A percentile compares a stretch with the other conserved stretches of the same genome.
Conservation (phyloP, 2,329 filamentous ascomycete genomes). For the Ophiostoma ulmi region DNA sequence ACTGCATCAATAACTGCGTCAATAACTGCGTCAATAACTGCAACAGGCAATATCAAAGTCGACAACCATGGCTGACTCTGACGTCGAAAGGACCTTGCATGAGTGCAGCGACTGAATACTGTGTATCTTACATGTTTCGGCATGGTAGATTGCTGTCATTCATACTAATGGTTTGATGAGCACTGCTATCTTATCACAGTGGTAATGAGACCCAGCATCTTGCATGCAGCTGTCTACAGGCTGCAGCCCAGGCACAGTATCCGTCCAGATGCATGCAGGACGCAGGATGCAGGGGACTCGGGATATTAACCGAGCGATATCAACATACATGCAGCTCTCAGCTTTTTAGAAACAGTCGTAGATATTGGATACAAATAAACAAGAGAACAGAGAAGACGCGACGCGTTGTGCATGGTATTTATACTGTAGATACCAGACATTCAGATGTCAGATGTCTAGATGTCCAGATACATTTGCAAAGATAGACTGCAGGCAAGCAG, state of each 20-base stretch:
- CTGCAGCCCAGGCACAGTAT: neutral
- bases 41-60: neutral
- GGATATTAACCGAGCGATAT: neutral
- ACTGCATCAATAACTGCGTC: neutral
- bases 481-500: neutral
- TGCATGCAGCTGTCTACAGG: conserved; percentile 4
- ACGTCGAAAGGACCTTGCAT: neutral
- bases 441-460: neutral
- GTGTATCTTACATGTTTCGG: neutral
- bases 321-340: neutral
- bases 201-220: conserved; percentile 6
- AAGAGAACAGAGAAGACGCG: neutral
- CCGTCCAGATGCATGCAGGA: neutral
- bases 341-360: neutral
- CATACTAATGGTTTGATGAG: neutral
- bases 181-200: neutral
- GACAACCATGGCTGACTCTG: neutral
- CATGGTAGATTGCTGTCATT: neutral
- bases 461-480: neutral
- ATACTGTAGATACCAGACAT: neutral
- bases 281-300: conserved; percentile 15
- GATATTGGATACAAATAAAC: neutral
- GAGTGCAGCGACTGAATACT: neutral
- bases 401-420: neutral
- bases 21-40: neutral